A percentile compares a stretch with the other conserved stretches of the same genome.
phyloP scores from a whole-genome alignment of 768 basidiomycete genomes.

The Kwoniella dendrophila region DNA sequence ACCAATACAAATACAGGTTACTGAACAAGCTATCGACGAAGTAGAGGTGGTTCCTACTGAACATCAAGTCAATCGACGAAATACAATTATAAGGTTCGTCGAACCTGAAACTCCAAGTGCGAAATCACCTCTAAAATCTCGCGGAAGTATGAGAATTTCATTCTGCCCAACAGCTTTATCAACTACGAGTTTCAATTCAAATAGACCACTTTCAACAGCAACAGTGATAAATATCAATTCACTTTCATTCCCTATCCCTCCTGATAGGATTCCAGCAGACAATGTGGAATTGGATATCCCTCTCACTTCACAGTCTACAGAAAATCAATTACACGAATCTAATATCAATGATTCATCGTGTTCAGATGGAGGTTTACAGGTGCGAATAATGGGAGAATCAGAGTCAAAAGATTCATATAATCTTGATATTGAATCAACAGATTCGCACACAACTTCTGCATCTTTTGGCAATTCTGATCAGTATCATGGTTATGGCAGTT shows the following conservation, averaged over 20 bases:
- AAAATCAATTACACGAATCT: no score
- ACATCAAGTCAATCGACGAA: no score
- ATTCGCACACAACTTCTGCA: not conserved
- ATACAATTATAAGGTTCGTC: no score
- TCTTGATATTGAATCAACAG: conserved; percentile 2
- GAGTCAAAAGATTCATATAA: not conserved
- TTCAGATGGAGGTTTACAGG: not conserved
- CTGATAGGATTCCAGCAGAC: not conserved
- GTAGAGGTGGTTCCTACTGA: no score
- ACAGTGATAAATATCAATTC: conserved; percentile 18
- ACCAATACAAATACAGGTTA: no score
- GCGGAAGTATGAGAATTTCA: not conserved
- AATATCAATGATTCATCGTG: not conserved
- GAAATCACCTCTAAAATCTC: not conserved
- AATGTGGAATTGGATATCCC: not conserved
- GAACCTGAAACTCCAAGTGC: not conserved
- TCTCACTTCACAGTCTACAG: no score
- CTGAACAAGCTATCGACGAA: no score
- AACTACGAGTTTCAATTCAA: no score
- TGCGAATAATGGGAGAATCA: not conserved
- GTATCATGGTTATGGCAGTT: not conserved
- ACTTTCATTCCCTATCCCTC: conserved; percentile 16
- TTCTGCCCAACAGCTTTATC: not conserved
- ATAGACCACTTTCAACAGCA: conserved; percentile 10
- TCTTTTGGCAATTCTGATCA: no score